These are phyloP conservation scores for Parathielavia appendiculata DNA, from an alignment of 495 filamentous ascomycete genomes.

Conservation along the genomic window DNA sequence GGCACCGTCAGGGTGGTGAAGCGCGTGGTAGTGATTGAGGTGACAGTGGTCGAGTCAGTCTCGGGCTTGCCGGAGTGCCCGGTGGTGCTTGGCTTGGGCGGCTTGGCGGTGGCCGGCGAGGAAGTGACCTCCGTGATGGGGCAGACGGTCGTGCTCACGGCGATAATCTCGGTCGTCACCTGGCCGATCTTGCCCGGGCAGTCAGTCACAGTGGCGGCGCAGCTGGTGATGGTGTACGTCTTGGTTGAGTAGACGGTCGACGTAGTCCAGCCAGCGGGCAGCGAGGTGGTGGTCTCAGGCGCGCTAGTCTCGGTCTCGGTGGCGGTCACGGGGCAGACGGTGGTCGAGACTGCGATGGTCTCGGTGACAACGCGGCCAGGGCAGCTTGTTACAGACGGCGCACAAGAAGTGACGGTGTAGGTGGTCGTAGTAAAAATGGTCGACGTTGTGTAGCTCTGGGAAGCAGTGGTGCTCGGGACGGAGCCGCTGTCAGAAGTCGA, in stretches of 20 bases:
- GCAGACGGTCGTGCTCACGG: constrained; percentile 36
- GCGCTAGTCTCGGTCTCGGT: constrained; percentile 26
- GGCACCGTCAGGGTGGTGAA: constrained; percentile 28
- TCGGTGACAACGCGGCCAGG: constrained; percentile 36
- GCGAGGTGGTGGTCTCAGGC: constrained; percentile 11
- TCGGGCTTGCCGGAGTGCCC: neutral
- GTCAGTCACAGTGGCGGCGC: constrained; percentile 50
- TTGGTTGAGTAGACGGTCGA: constrained; percentile 53
- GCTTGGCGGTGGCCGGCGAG: neutral
- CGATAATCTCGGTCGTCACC: constrained; percentile 37
- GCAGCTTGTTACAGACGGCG: constrained; percentile 54
- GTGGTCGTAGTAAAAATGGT: constrained; percentile 49
- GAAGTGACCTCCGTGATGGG: constrained; percentile 24
- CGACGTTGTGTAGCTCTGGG: constrained; percentile 23
- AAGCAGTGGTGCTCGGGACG: constrained; percentile 3
- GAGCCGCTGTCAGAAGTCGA: neutral
- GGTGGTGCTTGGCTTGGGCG: neutral
- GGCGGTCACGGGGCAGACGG: constrained; percentile 43
- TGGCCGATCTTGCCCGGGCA: constrained; percentile 48
- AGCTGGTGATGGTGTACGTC: constrained; percentile 52
- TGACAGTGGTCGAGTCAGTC: constrained; percentile 11
- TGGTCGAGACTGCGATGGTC: constrained; percentile 37
- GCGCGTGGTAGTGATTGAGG: constrained; percentile 4
- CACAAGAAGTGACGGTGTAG: constrained; percentile 56
- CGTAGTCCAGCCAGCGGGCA: constrained; percentile 26